phyloP scores from a whole-genome alignment of 257 asterid genomes.

The Penstemon eatonii region DNA sequence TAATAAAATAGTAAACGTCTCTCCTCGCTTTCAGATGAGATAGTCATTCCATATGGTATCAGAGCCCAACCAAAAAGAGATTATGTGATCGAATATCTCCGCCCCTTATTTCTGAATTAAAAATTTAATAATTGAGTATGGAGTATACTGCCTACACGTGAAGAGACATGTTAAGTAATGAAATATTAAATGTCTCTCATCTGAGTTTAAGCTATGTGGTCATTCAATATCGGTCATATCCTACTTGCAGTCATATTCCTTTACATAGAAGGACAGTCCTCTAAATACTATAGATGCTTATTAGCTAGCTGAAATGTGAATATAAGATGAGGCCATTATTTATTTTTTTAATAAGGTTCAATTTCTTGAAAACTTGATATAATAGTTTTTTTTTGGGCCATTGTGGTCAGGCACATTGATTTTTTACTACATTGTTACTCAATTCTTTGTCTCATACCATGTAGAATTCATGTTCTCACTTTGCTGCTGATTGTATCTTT shows the following conservation, averaged over 20 bases:
- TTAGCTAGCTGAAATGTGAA: slow-evolving; percentile 10
- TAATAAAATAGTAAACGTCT: too few relatives aligned
- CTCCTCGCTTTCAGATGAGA: too few relatives aligned
- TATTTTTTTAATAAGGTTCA: slow-evolving; percentile 13
- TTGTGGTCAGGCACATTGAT: slow-evolving; percentile 4
- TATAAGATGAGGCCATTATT: slow-evolving; percentile 10
- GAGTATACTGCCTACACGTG: too few relatives aligned
- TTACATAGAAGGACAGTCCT: slow-evolving; percentile 15
- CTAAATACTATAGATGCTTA: slow-evolving; percentile 18
- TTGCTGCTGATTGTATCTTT: slow-evolving; percentile 26
- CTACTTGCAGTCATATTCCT: slow-evolving; percentile 9
- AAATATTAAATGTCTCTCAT: too few relatives aligned
- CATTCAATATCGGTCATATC: background rate
- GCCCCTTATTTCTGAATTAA: too few relatives aligned
- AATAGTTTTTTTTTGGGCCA: slow-evolving; percentile 6
- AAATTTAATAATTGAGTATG: too few relatives aligned
- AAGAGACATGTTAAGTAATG: too few relatives aligned
- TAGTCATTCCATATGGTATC: too few relatives aligned
- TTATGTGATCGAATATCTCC: too few relatives aligned
- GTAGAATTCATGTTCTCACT: slow-evolving; percentile 9
- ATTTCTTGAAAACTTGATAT: slow-evolving; percentile 23
- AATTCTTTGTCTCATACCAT: slow-evolving; percentile 6
- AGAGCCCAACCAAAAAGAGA: too few relatives aligned
- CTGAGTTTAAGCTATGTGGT: too few relatives aligned
- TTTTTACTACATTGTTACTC: background rate